These are phyloP conservation scores for Striga hermonthica DNA, from an alignment of 305 asterid species.

Conservation along the genomic window DNA sequence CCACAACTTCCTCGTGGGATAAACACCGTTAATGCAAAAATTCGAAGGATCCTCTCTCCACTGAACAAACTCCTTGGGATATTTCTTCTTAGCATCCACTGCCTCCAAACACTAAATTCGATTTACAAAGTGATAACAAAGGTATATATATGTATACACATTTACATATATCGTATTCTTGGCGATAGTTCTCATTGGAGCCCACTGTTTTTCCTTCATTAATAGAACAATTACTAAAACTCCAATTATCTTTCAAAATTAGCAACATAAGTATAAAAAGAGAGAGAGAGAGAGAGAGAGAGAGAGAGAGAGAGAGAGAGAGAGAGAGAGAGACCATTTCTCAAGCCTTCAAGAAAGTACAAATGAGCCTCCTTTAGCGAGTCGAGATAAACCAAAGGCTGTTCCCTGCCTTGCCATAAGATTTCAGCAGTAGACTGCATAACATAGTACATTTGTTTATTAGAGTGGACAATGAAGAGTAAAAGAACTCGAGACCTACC, in stretches of 20 bases:
- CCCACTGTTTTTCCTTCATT: too few relatives aligned
- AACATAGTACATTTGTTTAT: slow-evolving; percentile 6
- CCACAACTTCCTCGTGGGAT: slow-evolving; percentile 57
- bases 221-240: too few relatives aligned
- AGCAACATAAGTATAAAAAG: too few relatives aligned
- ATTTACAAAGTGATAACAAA: slow-evolving; percentile 40
- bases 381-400: slow-evolving; percentile 70
- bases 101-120: slow-evolving; percentile 69
- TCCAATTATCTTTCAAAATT: too few relatives aligned
- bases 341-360: slow-evolving; percentile 69
- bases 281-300: too few relatives aligned
- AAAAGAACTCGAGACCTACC: neutral
- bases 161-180: too few relatives aligned
- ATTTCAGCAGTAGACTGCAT: slow-evolving; percentile 81
- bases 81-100: slow-evolving; percentile 69
- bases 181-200: too few relatives aligned
- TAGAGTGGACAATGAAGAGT: neutral
- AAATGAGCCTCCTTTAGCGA: slow-evolving; percentile 75
- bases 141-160: neutral
- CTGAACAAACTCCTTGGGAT: slow-evolving; percentile 61
- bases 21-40: slow-evolving; percentile 54
- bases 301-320: too few relatives aligned
- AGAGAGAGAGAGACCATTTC: slow-evolving; percentile 54
- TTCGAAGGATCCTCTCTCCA: slow-evolving; percentile 86
- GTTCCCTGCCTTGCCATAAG: slow-evolving; percentile 65